Evolutionary conservation across 345 rosid species (phyloP).

Genomic region (Bruguiera gymnorhiza): DNA sequence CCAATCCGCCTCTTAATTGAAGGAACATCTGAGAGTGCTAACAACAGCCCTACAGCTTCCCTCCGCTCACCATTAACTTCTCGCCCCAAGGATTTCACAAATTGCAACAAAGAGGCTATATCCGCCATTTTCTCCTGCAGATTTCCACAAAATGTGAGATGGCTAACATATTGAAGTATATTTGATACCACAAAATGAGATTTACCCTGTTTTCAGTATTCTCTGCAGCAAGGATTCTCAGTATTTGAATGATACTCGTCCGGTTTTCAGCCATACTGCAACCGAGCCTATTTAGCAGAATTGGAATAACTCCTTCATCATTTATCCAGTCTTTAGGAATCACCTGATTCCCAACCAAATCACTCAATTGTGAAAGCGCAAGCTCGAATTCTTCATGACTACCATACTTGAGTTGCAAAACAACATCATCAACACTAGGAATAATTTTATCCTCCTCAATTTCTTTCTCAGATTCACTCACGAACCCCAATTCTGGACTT

Average conservation of each 20-base stretch:
- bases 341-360: conserved; percentile 26
- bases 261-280: conserved; percentile 38
- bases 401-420: conserved; percentile 54
- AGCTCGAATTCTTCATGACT: conserved; percentile 42
- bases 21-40: conserved; percentile 49
- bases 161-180: conserved; percentile 9
- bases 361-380: conserved; percentile 36
- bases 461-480: conserved; percentile 41
- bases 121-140: conserved; percentile 69
- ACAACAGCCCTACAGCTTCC: conserved; percentile 61
- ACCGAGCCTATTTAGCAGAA: conserved; percentile 43
- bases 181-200: not conserved
- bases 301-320: conserved; percentile 40
- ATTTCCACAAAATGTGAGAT: conserved; percentile 23
- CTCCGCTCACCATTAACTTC: conserved; percentile 52
- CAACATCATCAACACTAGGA: conserved; percentile 45
- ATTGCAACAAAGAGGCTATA: conserved; percentile 33
- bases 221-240: conserved; percentile 42
- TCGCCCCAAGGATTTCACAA: conserved; percentile 62
- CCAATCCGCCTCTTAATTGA: conserved; percentile 54
- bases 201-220: conserved; percentile 46
- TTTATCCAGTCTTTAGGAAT: conserved; percentile 44
- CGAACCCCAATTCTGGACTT: conserved; percentile 27
- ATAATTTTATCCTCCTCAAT: conserved; percentile 33
- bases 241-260: conserved; percentile 35